These are phyloP conservation scores for Collybia nuda DNA, from an alignment of 768 basidiomycete genomes.

Conservation along the genomic window DNA sequence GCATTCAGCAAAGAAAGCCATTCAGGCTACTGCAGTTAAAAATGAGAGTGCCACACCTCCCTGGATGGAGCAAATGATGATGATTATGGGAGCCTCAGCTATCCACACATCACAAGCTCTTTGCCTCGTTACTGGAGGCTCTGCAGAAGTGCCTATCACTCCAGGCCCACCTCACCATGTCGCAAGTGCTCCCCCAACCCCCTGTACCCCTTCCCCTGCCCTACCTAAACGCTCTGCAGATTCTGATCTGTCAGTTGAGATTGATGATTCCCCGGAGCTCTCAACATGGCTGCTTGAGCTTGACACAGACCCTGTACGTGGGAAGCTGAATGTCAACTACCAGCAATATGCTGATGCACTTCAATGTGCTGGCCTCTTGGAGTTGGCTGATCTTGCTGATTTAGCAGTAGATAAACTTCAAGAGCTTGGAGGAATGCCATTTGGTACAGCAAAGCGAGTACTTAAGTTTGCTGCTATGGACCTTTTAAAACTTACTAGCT, in stretches of 20 bases:
- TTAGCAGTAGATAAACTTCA: neutral
- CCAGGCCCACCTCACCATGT: no score
- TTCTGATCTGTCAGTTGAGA: neutral
- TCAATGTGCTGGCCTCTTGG: neutral
- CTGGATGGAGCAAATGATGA: slow-evolving; percentile 2
- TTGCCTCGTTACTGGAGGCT: neutral
- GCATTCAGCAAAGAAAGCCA: slow-evolving; percentile 2
- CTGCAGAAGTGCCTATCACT: neutral
- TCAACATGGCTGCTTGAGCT: neutral
- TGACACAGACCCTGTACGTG: slow-evolving; percentile 1
- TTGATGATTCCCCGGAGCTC: neutral
- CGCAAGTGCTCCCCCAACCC: neutral
- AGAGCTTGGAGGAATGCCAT: neutral
- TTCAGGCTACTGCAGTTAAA: neutral
- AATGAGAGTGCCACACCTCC: neutral
- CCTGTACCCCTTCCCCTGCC: neutral
- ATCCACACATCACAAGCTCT: neutral
- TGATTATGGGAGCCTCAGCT: slow-evolving; percentile 1
- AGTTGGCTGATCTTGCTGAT: neutral
- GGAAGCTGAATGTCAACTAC: neutral
- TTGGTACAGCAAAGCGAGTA: neutral
- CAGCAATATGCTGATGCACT: neutral
- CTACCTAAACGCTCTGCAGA: neutral
- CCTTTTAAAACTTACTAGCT: neutral
- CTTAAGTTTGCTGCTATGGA: neutral